Evolutionary conservation across 2,329 filamentous ascomycete genomes (phyloP), one percentile per base, ranked within the genome.

Genomic region (Pestalotiopsis sp.): DNA sequence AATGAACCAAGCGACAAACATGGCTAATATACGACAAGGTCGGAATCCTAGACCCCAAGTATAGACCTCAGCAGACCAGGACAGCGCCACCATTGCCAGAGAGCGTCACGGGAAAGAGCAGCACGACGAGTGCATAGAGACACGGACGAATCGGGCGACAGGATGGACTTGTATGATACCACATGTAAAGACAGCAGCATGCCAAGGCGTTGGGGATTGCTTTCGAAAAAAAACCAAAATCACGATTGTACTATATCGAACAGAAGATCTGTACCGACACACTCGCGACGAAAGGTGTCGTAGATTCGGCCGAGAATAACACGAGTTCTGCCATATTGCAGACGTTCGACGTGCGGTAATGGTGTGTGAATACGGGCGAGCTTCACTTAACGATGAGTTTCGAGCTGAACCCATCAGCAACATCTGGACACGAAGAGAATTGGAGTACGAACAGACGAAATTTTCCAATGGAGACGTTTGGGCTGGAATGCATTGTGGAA

Each of bases 41-140:
- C 62, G 80, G 79, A 1, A 79, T 82, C 38, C 72, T 81, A 66
- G 73, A 79, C 63, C 80, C 80, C 3, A 81, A 82, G 62, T 76
- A 76, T 66, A 74, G 76, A 63, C 74, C 76, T 35, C 74, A 70
- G 39, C 66, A 74, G 30, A 74, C 77, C 30, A 71, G 73, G 14
- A 73, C 69, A 22, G 69, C 76, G 10, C 76, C 73, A 0, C 63
- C 69, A 14, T 56, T 78, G 66, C 76, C 76, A 2, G 40, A 56
- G 7, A 69, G 73, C 17, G 52, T 71, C 24, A 10, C 67, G 3
- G 57, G 67, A 10, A 66, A 66, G 59, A 64, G 64, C 24, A 64
- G 13, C 24, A 30, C 67, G 35, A 26, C 56, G 14, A 61, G 40
- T 20, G 24, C 48, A 17, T 68, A 57, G 57, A 39, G 22, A 40